A percentile compares a stretch with the other conserved stretches of the same genome.
These are phyloP conservation scores for Aureobasidium mangrovei DNA, from an alignment of 2,329 filamentous ascomycete genomes.

Conservation along the genomic window DNA sequence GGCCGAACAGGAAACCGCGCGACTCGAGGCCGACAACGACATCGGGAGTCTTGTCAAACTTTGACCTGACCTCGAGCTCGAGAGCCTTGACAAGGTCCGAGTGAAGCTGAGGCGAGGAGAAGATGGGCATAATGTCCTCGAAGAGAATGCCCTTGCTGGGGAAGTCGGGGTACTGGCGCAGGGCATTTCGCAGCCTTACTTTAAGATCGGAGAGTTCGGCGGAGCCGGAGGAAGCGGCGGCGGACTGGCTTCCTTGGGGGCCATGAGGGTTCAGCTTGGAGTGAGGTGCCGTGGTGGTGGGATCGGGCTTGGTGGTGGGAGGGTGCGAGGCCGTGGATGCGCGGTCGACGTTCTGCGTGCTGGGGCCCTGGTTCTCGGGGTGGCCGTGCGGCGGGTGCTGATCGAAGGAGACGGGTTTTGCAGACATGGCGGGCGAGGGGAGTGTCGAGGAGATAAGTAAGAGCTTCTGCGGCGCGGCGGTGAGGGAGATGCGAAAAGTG, in stretches of 20 bases:
- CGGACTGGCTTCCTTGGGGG: constrained; percentile 40
- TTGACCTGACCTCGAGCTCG: constrained; percentile 66
- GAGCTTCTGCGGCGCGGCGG: not conserved
- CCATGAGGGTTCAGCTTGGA: constrained; percentile 17
- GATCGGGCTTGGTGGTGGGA: constrained; percentile 25
- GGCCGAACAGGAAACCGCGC: constrained; percentile 90
- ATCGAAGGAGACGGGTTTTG: constrained; percentile 20
- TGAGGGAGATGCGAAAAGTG: constrained; percentile 11
- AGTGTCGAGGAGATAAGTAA: not conserved
- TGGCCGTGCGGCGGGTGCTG: constrained; percentile 24
- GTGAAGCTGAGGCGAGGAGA: constrained; percentile 21
- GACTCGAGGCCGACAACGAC: constrained; percentile 90
- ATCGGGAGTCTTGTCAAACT: constrained; percentile 53
- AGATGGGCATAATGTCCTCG: constrained; percentile 76
- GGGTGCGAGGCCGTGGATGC: constrained; percentile 26
- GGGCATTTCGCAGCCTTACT: constrained; percentile 58
- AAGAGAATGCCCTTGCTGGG: constrained; percentile 88
- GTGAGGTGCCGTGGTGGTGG: constrained; percentile 20
- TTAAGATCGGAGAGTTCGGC: constrained; percentile 55
- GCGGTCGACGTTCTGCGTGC: constrained; percentile 22
- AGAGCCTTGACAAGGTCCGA: constrained; percentile 66
- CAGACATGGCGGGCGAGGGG: constrained; percentile 22
- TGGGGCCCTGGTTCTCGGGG: constrained; percentile 22
- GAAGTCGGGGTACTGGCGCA: constrained; percentile 87
- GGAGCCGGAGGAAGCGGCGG: constrained; percentile 41